Evolutionary conservation across 192 early-diverging fungal species (phyloP).

Genomic region (Dissophora globulifera): DNA sequence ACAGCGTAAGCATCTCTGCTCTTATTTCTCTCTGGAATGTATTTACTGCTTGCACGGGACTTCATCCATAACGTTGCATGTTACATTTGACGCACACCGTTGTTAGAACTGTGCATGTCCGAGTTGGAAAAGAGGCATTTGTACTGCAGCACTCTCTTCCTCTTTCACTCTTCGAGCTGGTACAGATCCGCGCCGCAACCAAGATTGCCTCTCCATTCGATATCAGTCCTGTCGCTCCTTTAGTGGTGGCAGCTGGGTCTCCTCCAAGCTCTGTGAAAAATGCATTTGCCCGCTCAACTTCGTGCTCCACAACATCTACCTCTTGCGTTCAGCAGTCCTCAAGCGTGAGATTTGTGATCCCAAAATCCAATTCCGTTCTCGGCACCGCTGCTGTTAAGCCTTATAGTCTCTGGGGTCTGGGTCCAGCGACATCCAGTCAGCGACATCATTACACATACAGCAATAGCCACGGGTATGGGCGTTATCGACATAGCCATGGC

Average conservation of each 20-base stretch:
- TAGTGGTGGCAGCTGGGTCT: no score
- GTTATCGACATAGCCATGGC: slow-evolving; percentile 1
- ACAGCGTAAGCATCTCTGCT: slow-evolving; percentile 53
- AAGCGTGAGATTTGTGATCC: slow-evolving; percentile 38
- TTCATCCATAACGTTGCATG: not conserved
- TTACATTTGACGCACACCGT: not conserved
- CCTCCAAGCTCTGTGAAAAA: no score
- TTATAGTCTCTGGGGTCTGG: slow-evolving; percentile 47
- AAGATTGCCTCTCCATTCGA: slow-evolving; percentile 33
- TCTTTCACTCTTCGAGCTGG: slow-evolving; percentile 43
- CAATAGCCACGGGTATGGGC: slow-evolving; percentile 24
- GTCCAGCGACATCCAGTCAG: slow-evolving; percentile 11
- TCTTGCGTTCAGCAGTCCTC: not conserved
- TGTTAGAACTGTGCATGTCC: slow-evolving; percentile 35
- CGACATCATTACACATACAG: slow-evolving; percentile 5
- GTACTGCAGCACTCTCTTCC: slow-evolving; percentile 27
- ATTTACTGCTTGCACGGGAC: not conserved
- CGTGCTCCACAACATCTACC: not conserved
- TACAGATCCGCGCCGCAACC: slow-evolving; percentile 38
- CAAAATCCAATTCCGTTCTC: slow-evolving; percentile 35
- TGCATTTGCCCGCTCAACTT: not conserved
- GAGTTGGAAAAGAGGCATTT: slow-evolving; percentile 29
- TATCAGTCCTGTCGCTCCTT: not conserved
- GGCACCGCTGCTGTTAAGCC: slow-evolving; percentile 39
- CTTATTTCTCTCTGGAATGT: no score